Conservation (phyloP, 148 eudicot species). For the Mesembryanthemum crystallinum region DNA sequence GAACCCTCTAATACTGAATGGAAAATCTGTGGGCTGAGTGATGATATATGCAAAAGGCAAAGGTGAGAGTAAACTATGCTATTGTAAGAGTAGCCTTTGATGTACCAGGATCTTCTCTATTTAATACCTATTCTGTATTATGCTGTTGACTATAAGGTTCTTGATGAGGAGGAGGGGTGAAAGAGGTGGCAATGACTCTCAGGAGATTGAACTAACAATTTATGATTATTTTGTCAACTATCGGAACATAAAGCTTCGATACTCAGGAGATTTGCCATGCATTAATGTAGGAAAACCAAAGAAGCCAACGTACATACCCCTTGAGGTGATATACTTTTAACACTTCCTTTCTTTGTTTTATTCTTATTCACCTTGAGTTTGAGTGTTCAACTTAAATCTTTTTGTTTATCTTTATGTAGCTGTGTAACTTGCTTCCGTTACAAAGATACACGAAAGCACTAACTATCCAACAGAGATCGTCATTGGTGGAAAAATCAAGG, state of each 20-base stretch:
- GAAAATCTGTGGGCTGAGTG: slow-evolving; percentile 61
- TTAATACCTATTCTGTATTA: slow-evolving; percentile 17
- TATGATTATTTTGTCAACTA: slow-evolving; percentile 52
- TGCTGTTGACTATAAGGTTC: slow-evolving; percentile 35
- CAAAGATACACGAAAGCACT: slow-evolving; percentile 28
- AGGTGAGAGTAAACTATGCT: slow-evolving; percentile 18
- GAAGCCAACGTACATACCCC: slow-evolving; percentile 56
- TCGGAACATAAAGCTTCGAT: slow-evolving; percentile 38
- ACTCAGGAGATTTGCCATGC: slow-evolving; percentile 58
- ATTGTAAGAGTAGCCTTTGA: background rate
- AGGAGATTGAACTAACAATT: slow-evolving; percentile 47
- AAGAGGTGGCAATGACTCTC: slow-evolving; percentile 30
- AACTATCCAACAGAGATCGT: slow-evolving; percentile 1
- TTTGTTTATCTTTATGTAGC: slow-evolving; percentile 13
- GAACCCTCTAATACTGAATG: slow-evolving; percentile 44
- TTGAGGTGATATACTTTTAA: slow-evolving; percentile 43
- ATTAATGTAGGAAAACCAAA: slow-evolving; percentile 71
- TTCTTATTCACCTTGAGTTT: background rate
- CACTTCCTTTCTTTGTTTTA: background rate
- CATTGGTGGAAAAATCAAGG: slow-evolving; percentile 22
- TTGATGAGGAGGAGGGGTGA: slow-evolving; percentile 42
- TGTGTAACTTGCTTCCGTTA: slow-evolving; percentile 20
- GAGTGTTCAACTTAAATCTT: background rate
- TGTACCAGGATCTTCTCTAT: slow-evolving; percentile 36
- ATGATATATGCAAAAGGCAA: slow-evolving; percentile 41